phyloP scores from a whole-genome alignment of 2,329 filamentous ascomycete species.

The Lecanosticta acicola region DNA sequence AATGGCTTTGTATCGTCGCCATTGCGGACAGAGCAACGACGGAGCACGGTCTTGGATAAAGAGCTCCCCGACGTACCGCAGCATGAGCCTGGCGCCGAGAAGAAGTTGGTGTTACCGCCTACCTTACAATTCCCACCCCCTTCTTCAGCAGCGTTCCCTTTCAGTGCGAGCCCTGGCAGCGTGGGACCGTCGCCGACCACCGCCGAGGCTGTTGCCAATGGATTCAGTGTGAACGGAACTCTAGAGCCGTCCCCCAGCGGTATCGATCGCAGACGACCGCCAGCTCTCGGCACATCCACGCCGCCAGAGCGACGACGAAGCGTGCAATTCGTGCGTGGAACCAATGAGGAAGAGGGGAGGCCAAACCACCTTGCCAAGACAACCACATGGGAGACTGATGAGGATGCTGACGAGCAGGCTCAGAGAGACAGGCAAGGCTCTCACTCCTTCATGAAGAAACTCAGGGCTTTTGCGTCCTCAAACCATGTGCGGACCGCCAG shows the following conservation, averaged over 20 bases:
- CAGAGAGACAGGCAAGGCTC: constrained; percentile 19
- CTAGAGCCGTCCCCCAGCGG: constrained; percentile 2
- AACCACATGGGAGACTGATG: constrained; percentile 26
- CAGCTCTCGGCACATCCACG: constrained; percentile 15
- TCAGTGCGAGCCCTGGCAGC: constrained; percentile 17
- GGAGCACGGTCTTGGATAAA: constrained; percentile 5
- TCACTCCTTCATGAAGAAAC: constrained; percentile 28
- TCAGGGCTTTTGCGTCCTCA: constrained; percentile 27
- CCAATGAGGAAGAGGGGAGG: constrained; percentile 15
- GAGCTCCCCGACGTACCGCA: constrained; percentile 3
- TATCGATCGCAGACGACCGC: constrained; percentile 7
- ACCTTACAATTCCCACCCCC: constrained; percentile 14
- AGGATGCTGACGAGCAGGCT: constrained; percentile 14
- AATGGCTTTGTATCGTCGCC: constrained; percentile 5
- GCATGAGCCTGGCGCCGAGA: constrained; percentile 2
- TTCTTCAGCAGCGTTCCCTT: constrained; percentile 18
- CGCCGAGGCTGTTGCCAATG: constrained; percentile 7
- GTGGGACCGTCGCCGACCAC: constrained; percentile 20
- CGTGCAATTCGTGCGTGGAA: constrained; percentile 27
- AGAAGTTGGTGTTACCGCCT: constrained; percentile 1
- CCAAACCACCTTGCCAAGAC: constrained; percentile 21
- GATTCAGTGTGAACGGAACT: neutral
- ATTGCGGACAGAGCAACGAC: constrained; percentile 6
- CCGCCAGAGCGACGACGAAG: constrained; percentile 25
- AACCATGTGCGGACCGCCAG: constrained; percentile 9